phyloP scores from a whole-genome alignment of 2,329 filamentous ascomycete species.

The Ascochyta pisi region DNA sequence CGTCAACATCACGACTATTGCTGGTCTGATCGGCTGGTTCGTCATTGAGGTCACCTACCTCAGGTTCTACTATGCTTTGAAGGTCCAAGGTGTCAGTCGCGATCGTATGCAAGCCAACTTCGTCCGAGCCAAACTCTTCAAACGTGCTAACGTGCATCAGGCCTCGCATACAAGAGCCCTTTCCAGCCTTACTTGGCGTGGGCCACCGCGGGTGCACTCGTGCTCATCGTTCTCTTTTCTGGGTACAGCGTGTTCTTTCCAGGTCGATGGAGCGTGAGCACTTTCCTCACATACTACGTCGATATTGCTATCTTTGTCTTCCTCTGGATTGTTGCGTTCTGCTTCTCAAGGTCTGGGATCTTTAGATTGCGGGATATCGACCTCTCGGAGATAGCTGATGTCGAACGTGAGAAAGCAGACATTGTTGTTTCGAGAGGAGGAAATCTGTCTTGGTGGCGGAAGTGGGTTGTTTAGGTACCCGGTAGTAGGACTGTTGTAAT shows the following conservation, averaged over 20 bases:
- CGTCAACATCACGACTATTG: constrained; percentile 67
- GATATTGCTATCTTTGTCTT: constrained; percentile 23
- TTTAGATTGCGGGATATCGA: neutral
- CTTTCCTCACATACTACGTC: constrained; percentile 61
- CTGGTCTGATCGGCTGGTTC: constrained; percentile 59
- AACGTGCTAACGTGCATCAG: constrained; percentile 9
- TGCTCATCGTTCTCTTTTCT: constrained; percentile 72
- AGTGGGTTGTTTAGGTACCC: neutral
- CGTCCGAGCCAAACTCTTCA: no score
- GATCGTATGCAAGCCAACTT: neutral
- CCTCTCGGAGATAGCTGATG: neutral
- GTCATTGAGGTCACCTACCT: constrained; percentile 61
- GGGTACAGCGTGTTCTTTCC: constrained; percentile 77
- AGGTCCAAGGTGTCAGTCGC: constrained; percentile 56
- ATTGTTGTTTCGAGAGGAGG: neutral
- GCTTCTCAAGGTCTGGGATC: neutral
- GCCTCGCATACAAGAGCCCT: constrained; percentile 2
- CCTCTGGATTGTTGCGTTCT: neutral
- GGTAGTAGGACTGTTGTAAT: no score
- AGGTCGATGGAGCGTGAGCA: constrained; percentile 61
- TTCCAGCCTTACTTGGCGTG: constrained; percentile 10
- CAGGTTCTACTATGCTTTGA: constrained; percentile 24
- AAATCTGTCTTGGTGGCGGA: neutral
- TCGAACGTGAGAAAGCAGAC: neutral
- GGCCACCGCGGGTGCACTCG: constrained; percentile 55